A percentile compares a stretch with the other conserved stretches of the same genome.
Conservation (phyloP, 2,329 filamentous ascomycete genomes). For the Akanthomyces lecanii region DNA sequence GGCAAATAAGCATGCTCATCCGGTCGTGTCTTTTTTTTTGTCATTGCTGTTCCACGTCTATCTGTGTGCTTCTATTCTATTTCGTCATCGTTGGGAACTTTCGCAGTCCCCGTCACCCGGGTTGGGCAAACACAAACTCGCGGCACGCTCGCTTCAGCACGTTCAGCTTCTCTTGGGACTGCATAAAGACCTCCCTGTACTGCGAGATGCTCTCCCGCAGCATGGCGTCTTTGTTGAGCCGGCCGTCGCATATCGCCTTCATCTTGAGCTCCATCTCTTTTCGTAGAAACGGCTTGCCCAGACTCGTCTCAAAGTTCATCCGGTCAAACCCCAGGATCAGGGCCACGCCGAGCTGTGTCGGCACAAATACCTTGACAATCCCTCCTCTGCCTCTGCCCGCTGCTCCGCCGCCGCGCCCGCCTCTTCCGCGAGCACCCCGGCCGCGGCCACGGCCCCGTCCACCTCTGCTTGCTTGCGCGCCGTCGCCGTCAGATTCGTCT, state of each 20-base stretch:
- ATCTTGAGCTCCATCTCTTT: slow-evolving; percentile 98
- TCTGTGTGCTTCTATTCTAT: not conserved
- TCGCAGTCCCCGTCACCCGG: not conserved
- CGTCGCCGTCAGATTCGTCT: not conserved
- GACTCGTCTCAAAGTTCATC: slow-evolving; percentile 86
- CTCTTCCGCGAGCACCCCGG: slow-evolving; percentile 28
- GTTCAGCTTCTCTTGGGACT: slow-evolving; percentile 72
- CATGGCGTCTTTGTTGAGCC: slow-evolving; percentile 67
- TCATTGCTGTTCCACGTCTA: not conserved
- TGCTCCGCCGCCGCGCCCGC: slow-evolving; percentile 39
- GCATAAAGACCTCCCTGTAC: slow-evolving; percentile 81
- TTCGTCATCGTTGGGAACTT: not conserved
- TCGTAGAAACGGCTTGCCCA: slow-evolving; percentile 91
- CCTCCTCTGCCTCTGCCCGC: slow-evolving; percentile 41
- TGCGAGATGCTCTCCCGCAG: slow-evolving; percentile 79
- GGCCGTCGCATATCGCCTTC: slow-evolving; percentile 92
- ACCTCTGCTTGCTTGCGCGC: slow-evolving; percentile 31
- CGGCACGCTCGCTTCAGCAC: slow-evolving; percentile 44
- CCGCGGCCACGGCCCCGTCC: slow-evolving; percentile 48
- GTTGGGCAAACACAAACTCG: slow-evolving; percentile 33
- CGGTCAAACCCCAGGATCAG: slow-evolving; percentile 92
- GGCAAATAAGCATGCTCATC: not conserved
- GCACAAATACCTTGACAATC: slow-evolving; percentile 79
- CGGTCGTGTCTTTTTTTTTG: not conserved
- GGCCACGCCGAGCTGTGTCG: slow-evolving; percentile 84